Evolutionary conservation across 139 green algal genomes (phyloP), one percentile per base, ranked within the genome.

Genomic region (Chlamydomonas sp.): DNA sequence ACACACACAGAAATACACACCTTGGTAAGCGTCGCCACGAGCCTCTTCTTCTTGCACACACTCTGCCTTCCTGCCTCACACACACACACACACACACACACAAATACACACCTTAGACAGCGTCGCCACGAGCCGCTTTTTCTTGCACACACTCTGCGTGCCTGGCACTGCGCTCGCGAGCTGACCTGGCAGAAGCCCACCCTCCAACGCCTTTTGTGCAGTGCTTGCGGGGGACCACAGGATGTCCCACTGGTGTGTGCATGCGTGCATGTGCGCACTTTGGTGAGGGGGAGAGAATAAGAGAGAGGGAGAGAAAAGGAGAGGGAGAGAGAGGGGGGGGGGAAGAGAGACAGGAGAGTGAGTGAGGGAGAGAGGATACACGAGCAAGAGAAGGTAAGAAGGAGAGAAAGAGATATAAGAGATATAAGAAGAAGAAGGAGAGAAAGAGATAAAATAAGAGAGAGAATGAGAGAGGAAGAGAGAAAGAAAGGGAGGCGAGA

Each of bases 121-220:
- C 3, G 75, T 81, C 22, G 48, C 35, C 1, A 38, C 33, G 38
- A 81, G 67, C 0, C 26, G 1, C 20, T 72, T 65, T 75, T 87
- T 87, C 34, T 71, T 75, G 3, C 60, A 81, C 24, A 87, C 35
- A 35, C 47, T 35, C 30, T 59, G 60, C 36, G 66, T 72, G 24
- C 81, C 81, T 0, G 77, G 81, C 36, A 87, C 35, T n/a, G 69
- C 77, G 39, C 67, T 77, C 4, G 71, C n/a, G 48, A 82, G 73
- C 61, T 87, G 81, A 1, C 71, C 73, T 1, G 37, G 39, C 33
- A 33, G 43, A 36, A 84, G 58, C 0, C 57, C 30, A 35, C 66
- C 65, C 6, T 60, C 58, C 2, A 68, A 67, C 1, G 71, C 76
- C 38, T 74, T 71, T n/a, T 79, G 70, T 5, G 81, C 77, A 1